Evolutionary conservation across 2,329 filamentous ascomycete species (phyloP), one percentile per base, ranked within the genome.

Genomic region (Fusarium veterinarium): DNA sequence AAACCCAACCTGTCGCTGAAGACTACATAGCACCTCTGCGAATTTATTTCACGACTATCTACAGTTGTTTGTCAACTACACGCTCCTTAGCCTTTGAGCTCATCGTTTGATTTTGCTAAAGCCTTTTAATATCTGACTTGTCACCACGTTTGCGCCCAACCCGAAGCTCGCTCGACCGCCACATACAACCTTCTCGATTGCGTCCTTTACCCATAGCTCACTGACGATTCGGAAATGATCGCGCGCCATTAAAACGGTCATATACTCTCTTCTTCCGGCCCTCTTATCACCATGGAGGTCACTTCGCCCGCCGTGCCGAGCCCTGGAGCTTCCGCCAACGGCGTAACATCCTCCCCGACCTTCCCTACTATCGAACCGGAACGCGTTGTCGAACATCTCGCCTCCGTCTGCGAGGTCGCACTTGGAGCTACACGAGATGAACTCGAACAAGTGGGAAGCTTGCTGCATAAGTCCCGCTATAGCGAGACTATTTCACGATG

Each of bases 401-500:
- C 88, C 42, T 87, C 90, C 67, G 89, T 95, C 65, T 89, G 94
- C 75, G 88, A 91, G 81, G 89, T 93, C 64, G 92, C 92, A 72
- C 88, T 95, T 52, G 93, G 93, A 74, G 92, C 93, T 76, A 89
- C 89, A 64, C 90, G 91, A 79, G 87, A 90, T 71, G 95, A 99
- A 79, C 90, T 99, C 60, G 91, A 95, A 81, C 89, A 90, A 72
- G 85, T 91, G 20, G 95, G 93, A 71, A 98, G 94, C 84, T 86
- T 99, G 82, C 87, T 99, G 70, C 94, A 95, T 65, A 87, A 91
- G 78, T 83, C 87, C 64, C 90, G 88, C 75, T 89, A 94, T 75
- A 84, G 87, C 60, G 95, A 98, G 77, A 98, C 96, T 11, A 84
- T 97, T 63, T 91, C 95, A 80, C 90, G 94, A 84, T 98, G 95